A percentile compares a stretch with the other conserved stretches of the same genome.
Evolutionary conservation across 140 eudicot species (phyloP).

Genomic region (Stevia rebaudiana): DNA sequence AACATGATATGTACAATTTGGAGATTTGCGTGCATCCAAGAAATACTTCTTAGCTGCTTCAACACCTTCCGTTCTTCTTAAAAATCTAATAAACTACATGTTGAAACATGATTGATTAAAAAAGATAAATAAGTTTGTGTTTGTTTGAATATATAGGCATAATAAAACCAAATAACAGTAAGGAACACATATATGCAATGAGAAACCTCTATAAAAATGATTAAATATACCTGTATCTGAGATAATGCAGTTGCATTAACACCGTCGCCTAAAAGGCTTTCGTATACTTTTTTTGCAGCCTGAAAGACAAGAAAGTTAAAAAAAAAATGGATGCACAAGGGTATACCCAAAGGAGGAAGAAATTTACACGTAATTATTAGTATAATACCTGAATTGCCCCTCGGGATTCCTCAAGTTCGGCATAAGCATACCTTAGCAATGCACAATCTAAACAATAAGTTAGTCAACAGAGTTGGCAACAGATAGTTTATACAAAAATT

Average conservation of each 20-base stretch:
- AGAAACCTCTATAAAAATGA: not conserved
- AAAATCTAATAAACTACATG: constrained; percentile 71
- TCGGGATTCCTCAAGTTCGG: constrained; percentile 96
- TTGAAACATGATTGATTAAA: constrained; percentile 9
- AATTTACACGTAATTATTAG: not conserved
- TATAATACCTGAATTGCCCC: constrained; percentile 81
- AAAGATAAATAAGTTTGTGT: not conserved
- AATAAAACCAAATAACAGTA: not conserved
- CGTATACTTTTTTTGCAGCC: constrained; percentile 87
- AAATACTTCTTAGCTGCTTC: constrained; percentile 96
- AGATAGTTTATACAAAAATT: not conserved
- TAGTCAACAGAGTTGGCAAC: constrained; percentile 1
- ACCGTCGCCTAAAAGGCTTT: constrained; percentile 84
- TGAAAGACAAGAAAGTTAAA: constrained; percentile 23
- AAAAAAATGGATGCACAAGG: constrained; percentile 13
- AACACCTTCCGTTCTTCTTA: constrained; percentile 96
- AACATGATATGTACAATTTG: constrained; percentile 90
- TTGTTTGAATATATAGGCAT: not conserved
- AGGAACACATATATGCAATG: not conserved
- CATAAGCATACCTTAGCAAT: constrained; percentile 86
- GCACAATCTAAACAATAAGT: constrained; percentile 58
- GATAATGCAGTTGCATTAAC: constrained; percentile 67
- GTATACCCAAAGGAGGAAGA: not conserved
- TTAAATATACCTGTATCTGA: constrained; percentile 66
- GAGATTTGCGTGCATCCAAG: constrained; percentile 77